phyloP scores from a whole-genome alignment of 306 rosid species.

The Hylodesmum podocarpum region DNA sequence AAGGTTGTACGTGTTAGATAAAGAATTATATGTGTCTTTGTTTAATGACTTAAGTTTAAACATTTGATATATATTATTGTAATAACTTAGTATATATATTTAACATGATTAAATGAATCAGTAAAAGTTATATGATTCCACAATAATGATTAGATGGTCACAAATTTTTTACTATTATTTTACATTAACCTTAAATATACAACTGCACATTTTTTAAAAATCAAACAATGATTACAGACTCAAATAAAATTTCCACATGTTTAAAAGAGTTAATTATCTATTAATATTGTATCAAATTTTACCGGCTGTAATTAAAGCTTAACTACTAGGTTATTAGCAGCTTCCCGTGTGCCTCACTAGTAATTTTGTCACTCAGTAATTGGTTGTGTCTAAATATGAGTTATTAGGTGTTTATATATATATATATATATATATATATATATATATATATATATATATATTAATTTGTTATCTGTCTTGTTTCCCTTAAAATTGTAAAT shows the following conservation, averaged over 20 bases:
- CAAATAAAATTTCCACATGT: background rate
- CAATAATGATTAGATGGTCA: background rate
- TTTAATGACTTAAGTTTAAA: background rate
- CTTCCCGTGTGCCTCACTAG: background rate
- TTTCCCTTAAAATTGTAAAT: no score
- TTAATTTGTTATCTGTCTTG: no score
- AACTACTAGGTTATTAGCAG: background rate
- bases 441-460: no score
- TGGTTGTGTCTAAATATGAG: no score
- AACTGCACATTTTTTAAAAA: no score
- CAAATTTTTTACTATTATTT: no score
- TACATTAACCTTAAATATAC: background rate
- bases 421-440: no score
- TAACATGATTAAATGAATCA: background rate
- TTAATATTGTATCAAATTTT: background rate
- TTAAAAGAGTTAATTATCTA: background rate
- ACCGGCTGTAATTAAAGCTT: background rate
- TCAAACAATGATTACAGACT: background rate
- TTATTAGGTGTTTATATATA: no score
- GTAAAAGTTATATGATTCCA: background rate
- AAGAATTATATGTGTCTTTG: no score
- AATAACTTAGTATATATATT: background rate
- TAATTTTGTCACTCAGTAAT: no score
- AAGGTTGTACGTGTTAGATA: no score
- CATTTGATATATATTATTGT: background rate